Evolutionary conservation across 805 yeast genomes (phyloP), one percentile per base, ranked within the genome.

Genomic region (Yarrowia keelungensis): DNA sequence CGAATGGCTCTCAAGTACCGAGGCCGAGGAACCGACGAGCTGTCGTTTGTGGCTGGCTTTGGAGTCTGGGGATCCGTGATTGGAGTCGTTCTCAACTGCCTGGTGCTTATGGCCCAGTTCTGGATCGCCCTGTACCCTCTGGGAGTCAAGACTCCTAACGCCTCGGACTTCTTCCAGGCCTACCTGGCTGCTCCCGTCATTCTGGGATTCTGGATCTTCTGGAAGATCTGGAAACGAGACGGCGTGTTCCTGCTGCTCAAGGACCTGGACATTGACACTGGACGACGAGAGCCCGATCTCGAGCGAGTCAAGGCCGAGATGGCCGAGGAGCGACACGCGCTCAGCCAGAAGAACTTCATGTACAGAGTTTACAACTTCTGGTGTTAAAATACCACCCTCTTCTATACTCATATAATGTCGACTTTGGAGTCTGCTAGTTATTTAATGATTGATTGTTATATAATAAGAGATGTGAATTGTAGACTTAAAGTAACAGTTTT

Each of bases 71-170:
- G 91, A 65, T 86, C 92, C 0, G 76, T 74, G 70, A 85, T 82
- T 76, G 91, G 91, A 69, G 74, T 83, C 69, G 69, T 78, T 35
- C 78, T 92, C 75, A 87, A 87, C 76, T 46, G 83, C 41, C 76
- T 89, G 69, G 87, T 91, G 71, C 81, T 92, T 70, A 80, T 85
- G 69, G 91, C 92, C 39, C 93, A 90, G 79, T 90, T 91, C 82
- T 91, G 94, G 91, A 83, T 88, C 69, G 93, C 95, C 8, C 79
- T 89, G 50, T 90, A 82, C 83, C 97, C 89, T 89, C 38, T 77
- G 86, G 54, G 87, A 79, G 81, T 91, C 90, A 49, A 49, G 53
- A 71, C 73, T 1, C 81, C 83, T 8, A 70, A 75, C 61, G 83
- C 83, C 26, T 45, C 71, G 19, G 72, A 59, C 67, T 87, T 87